Percentiles rank a stretch among this genome's conserved stretches.
Conservation (phyloP, 257 asterid genomes). For the Solanum pimpinellifolium region DNA sequence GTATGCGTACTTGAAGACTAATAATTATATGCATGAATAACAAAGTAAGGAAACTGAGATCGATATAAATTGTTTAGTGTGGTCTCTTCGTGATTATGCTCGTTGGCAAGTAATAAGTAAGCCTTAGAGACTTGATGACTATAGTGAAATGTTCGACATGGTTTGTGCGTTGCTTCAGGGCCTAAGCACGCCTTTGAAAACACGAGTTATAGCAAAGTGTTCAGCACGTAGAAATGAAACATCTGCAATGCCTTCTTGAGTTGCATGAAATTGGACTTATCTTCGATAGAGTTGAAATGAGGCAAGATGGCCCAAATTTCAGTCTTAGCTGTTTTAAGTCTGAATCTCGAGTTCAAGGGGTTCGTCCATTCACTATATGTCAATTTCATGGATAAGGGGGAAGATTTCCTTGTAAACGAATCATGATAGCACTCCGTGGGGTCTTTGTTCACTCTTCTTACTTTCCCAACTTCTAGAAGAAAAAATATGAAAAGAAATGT, state of each 20-base stretch:
- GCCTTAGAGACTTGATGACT: neutral
- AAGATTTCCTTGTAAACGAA: neutral
- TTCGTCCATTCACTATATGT: neutral
- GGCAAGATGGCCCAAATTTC: neutral
- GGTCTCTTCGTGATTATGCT: neutral
- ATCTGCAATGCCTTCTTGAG: neutral
- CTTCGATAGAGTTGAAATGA: neutral
- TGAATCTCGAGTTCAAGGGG: neutral
- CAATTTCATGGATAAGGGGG: neutral
- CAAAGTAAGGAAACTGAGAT: neutral
- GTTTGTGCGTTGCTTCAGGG: neutral
- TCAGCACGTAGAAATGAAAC: neutral
- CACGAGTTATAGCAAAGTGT: neutral
- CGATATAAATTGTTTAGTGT: neutral
- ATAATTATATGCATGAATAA: neutral
- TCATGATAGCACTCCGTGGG: neutral
- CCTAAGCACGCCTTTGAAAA: neutral
- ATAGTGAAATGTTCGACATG: neutral
- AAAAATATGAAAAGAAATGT: neutral
- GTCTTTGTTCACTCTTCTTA: neutral
- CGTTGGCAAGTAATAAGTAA: neutral
- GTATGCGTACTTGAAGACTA: neutral
- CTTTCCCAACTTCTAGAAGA: neutral
- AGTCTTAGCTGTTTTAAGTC: neutral
- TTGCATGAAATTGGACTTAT: neutral